Percentiles rank a stretch among this genome's conserved stretches.
Conservation (phyloP, 78 protist species). For the Cyanophora paradoxa region DNA sequence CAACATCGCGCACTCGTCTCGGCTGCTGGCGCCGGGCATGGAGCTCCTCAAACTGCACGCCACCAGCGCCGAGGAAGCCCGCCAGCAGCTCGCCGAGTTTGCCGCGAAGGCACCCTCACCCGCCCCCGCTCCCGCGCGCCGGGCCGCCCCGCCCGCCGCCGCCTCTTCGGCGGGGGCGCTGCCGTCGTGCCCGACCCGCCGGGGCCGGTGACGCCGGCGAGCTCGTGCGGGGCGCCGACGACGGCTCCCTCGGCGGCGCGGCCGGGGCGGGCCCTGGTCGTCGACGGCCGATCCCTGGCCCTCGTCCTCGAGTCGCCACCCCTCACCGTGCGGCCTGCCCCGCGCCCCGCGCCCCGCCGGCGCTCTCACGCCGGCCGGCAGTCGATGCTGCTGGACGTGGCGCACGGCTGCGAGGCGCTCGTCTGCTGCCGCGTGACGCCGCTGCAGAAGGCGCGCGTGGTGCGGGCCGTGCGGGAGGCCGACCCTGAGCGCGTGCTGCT, state of each 20-base stretch:
- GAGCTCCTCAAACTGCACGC: slow-evolving; percentile 42
- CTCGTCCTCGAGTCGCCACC: no score
- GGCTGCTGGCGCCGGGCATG: slow-evolving; percentile 38
- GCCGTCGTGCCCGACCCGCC: no score
- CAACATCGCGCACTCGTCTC: slow-evolving; percentile 65
- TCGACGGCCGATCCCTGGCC: slow-evolving; percentile 43
- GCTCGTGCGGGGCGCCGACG: neutral
- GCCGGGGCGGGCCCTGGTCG: slow-evolving; percentile 32
- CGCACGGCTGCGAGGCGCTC: slow-evolving; percentile 55
- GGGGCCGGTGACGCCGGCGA: slow-evolving; percentile 15
- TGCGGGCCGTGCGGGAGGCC: slow-evolving; percentile 56
- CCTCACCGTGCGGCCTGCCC: no score
- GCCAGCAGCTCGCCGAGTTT: no score
- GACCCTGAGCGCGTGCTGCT: slow-evolving; percentile 15
- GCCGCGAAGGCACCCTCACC: no score
- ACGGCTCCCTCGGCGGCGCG: neutral
- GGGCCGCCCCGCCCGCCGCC: no score
- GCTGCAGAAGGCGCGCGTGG: slow-evolving; percentile 57
- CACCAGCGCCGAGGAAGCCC: slow-evolving; percentile 34
- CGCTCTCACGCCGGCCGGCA: neutral
- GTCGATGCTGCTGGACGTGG: slow-evolving; percentile 53
- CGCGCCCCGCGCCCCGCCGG: no score
- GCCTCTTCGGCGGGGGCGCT: no score
- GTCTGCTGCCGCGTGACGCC: slow-evolving; percentile 85
- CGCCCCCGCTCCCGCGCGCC: no score